Evolutionary conservation across 306 rosid species (phyloP).

Genomic region (Cicer cuneatum): DNA sequence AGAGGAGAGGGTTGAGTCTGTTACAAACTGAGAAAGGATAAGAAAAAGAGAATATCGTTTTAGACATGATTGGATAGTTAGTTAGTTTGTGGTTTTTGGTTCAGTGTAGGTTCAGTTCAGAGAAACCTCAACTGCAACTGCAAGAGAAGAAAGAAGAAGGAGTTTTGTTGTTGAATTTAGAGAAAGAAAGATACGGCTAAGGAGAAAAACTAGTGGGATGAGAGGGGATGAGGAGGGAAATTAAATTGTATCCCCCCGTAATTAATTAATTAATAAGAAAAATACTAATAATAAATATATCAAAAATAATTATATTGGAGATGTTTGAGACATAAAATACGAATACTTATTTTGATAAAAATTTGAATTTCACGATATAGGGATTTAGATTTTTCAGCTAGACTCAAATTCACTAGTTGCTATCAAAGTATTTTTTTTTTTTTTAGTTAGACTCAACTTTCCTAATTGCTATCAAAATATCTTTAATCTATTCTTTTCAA

Average conservation of each 20-base stretch:
- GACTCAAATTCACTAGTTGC: too few species aligned
- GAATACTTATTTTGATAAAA: too few species aligned
- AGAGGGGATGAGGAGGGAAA: not conserved
- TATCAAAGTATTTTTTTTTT: too few species aligned
- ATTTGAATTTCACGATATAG: too few species aligned
- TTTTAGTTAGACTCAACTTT: too few species aligned
- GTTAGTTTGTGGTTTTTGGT: not conserved
- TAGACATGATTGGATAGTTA: slow-evolving; percentile 22
- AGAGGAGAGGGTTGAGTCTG: slow-evolving; percentile 49
- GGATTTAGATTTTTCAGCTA: too few species aligned
- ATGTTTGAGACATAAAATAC: too few species aligned
- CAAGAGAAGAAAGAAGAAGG: not conserved
- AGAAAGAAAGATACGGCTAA: not conserved
- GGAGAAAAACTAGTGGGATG: not conserved
- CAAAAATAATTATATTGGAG: too few species aligned
- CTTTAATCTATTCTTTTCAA: too few species aligned
- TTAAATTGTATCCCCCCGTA: not conserved
- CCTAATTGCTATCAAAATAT: too few species aligned
- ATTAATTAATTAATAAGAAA: too few species aligned
- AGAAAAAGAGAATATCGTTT: slow-evolving; percentile 36
- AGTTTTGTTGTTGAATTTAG: not conserved
- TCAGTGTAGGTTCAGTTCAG: slow-evolving; percentile 18
- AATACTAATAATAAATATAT: too few species aligned
- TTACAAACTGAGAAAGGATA: slow-evolving; percentile 45
- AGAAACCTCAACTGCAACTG: not conserved